Percentiles rank a stretch among this genome's conserved stretches.
phyloP scores from a whole-genome alignment of 768 basidiomycete species.

The Sporobolomyces roseus region DNA sequence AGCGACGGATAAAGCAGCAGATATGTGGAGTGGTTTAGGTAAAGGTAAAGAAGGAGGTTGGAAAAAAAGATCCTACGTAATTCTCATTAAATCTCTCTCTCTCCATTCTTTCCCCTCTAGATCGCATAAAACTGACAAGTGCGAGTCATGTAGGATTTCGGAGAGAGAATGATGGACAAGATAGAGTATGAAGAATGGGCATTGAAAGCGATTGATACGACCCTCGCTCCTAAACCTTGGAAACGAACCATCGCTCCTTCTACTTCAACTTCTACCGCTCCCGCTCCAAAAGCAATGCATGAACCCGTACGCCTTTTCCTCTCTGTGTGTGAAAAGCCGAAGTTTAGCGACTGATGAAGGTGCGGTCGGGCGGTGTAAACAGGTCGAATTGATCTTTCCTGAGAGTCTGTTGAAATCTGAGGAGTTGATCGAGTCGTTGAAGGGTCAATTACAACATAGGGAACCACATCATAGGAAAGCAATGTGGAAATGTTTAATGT shows the following conservation, averaged over 20 bases:
- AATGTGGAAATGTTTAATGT: slow-evolving; percentile 29
- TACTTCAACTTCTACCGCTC: slow-evolving; percentile 31
- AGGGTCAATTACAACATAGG: slow-evolving; percentile 19
- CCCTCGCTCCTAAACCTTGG: slow-evolving; percentile 44
- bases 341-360: no score
- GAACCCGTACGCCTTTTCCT: slow-evolving; percentile 3
- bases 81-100: background rate
- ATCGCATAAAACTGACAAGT: no score
- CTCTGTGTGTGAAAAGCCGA: no score
- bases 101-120: background rate
- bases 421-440: slow-evolving; percentile 12
- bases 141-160: slow-evolving; percentile 43
- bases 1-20: slow-evolving; percentile 30
- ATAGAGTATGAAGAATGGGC: slow-evolving; percentile 51
- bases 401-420: background rate
- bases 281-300: background rate
- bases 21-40: slow-evolving; percentile 34
- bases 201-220: slow-evolving; percentile 47
- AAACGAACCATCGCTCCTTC: slow-evolving; percentile 32
- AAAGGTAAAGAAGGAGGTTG: slow-evolving; percentile 20
- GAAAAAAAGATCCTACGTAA: slow-evolving; percentile 31
- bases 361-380: no score
- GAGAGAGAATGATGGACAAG: slow-evolving; percentile 50
- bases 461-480: slow-evolving; percentile 27
- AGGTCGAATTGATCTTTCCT: slow-evolving; percentile 44